These are phyloP conservation scores for Fraxinus quadrangulata DNA, from an alignment of 257 asterid species.

Conservation along the genomic window DNA sequence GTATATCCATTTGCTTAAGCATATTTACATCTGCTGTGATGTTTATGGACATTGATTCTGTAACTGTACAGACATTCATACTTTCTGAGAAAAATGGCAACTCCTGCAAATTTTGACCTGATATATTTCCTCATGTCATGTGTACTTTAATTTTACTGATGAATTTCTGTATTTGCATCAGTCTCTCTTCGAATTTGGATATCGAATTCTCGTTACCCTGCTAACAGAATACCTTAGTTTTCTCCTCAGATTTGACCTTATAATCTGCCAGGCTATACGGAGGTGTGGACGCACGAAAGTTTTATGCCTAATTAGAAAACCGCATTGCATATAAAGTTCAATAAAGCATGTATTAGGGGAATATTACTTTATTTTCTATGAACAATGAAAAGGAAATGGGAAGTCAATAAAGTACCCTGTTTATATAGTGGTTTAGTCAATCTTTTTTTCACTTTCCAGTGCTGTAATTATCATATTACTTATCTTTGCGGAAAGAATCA, in stretches of 20 bases:
- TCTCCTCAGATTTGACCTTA: neutral
- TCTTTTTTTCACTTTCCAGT: slow-evolving; percentile 29
- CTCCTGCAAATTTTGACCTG: too few relatives aligned
- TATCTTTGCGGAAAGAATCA: slow-evolving; percentile 21
- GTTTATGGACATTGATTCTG: neutral
- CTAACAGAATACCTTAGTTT: neutral
- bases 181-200: neutral
- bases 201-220: neutral
- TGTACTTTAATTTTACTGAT: neutral
- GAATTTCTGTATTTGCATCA: neutral
- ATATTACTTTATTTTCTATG: neutral
- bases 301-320: neutral
- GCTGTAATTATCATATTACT: slow-evolving; percentile 25
- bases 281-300: neutral
- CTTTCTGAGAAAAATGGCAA: too few relatives aligned
- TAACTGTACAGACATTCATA: too few relatives aligned
- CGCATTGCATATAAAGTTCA: neutral
- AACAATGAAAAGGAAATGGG: slow-evolving; percentile 6
- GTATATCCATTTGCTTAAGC: neutral
- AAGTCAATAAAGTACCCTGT: neutral
- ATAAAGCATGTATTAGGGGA: neutral
- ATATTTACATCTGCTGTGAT: neutral
- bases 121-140: too few relatives aligned
- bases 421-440: slow-evolving; percentile 33
- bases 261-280: neutral